Conservation (phyloP, 495 filamentous ascomycete species). For the Penicillium ochrochloron region DNA sequence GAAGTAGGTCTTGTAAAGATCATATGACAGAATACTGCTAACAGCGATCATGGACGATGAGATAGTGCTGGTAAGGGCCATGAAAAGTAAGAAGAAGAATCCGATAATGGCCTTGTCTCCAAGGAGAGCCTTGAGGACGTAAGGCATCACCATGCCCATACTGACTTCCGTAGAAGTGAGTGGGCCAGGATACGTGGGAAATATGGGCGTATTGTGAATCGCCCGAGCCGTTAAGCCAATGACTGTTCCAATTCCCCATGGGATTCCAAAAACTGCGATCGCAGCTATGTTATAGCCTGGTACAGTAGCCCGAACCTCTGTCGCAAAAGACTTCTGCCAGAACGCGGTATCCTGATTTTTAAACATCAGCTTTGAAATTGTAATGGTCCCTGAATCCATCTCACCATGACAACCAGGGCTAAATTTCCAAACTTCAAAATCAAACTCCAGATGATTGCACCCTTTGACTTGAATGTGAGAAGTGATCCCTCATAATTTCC, state of each 20-base stretch:
- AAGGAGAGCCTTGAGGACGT: conserved; percentile 52
- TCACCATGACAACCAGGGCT: conserved; percentile 56
- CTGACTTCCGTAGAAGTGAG: conserved; percentile 49
- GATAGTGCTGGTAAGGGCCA: conserved; percentile 56
- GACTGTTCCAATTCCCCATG: conserved; percentile 56
- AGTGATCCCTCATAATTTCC: conserved; percentile 55
- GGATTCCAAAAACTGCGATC: conserved; percentile 52
- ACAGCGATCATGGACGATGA: conserved; percentile 54
- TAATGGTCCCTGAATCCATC: not conserved
- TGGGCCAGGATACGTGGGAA: conserved; percentile 55
- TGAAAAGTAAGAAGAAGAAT: conserved; percentile 59
- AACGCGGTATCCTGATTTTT: conserved; percentile 51
- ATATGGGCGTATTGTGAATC: conserved; percentile 50
- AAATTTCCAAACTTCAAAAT: conserved; percentile 55
- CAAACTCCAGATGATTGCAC: conserved; percentile 54
- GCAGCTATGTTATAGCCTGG: conserved; percentile 52
- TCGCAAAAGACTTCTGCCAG: conserved; percentile 57
- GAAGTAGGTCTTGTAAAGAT: conserved; percentile 59
- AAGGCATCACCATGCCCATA: conserved; percentile 54
- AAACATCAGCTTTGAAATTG: not conserved
- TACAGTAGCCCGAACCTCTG: conserved; percentile 46
- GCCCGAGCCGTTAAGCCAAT: conserved; percentile 52
- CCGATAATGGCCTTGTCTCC: conserved; percentile 51
- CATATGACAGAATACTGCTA: conserved; percentile 50
- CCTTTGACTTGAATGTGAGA: conserved; percentile 55